Evolutionary conservation across 140 eudicot genomes (phyloP), one percentile per base, ranked within the genome.

Genomic region (Senecio squalidus): DNA sequence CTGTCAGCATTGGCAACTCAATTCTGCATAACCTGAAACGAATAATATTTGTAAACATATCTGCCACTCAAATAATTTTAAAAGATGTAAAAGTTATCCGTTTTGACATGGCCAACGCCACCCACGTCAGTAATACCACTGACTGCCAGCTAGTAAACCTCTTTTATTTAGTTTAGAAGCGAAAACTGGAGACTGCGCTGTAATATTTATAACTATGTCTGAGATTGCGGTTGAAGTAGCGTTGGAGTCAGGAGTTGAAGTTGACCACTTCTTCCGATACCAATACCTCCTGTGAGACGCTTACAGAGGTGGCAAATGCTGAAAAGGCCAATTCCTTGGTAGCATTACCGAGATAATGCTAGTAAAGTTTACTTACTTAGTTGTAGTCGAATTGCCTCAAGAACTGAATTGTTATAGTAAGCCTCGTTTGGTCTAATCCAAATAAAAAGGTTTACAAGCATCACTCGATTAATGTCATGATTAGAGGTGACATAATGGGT

Each of bases 371-470:
- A 24, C 60, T n/a, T 71, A 54, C 44, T 3, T 31, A 6, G 76
- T 10, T 45, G 53, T 53, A 26, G 15, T 63, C 15, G 46, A 71
- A 11, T 5, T 71, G 66, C 76, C 76, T 13, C 38, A 10, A 13
- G 54, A 54, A 15, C 50, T 44, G 24, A 44, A 15, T 28, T 26
- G 25, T 2, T 24, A 55, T 5, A 22, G 71, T 71, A 63, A 71
- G 76, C 63, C 23, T 1, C 41, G 3, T 15, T 31, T 26, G 10
- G 1, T 39, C 23, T 34, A 50, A 36, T 24, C 15, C 20, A 58
- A 4, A 23, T 59, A 2, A 59, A 13, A 22, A 4, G 9, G 24
- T 36, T 36, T n/a, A n/a, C n/a, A n/a, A n/a, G n/a, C n/a, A n/a
- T n/a, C n/a, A n/a, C n/a, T n/a, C n/a, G n/a, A n/a, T n/a, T n/a